These are phyloP conservation scores for Mycena latifolia DNA, from an alignment of 768 basidiomycete genomes.

Conservation along the genomic window DNA sequence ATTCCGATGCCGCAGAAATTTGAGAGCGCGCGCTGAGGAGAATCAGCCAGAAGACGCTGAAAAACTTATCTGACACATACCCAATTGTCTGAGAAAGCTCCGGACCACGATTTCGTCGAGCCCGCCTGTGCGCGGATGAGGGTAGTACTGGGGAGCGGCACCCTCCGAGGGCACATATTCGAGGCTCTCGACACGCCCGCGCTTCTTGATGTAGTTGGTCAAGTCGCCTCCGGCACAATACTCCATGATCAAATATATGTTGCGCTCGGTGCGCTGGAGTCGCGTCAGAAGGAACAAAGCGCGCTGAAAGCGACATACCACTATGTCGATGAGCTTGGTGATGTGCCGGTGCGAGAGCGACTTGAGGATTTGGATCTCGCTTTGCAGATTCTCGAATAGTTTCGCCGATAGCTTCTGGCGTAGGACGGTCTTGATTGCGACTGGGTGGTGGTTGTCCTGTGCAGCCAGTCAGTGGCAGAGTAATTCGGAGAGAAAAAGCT, in stretches of 20 bases:
- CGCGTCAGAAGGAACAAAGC: conserved; percentile 30
- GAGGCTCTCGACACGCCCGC: conserved; percentile 92
- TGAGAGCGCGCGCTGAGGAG: conserved; percentile 87
- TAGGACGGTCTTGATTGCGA: conserved; percentile 96
- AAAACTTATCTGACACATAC: conserved; percentile 54
- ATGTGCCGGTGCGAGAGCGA: conserved; percentile 93
- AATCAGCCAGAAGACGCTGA: conserved; percentile 5
- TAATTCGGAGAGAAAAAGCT: conserved; percentile 19
- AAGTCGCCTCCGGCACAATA: conserved; percentile 97
- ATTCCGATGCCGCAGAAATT: conserved; percentile 89
- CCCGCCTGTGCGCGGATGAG: conserved; percentile 92
- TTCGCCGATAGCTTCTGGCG: conserved; percentile 90
- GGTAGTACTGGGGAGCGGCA: conserved; percentile 84
- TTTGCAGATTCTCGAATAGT: conserved; percentile 97
- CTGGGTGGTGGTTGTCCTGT: conserved; percentile 81
- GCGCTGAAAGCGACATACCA: conserved; percentile 62
- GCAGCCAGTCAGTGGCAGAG: neutral
- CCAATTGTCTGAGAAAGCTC: conserved; percentile 92
- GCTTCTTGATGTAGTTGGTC: conserved; percentile 96
- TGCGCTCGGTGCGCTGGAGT: conserved; percentile 74
- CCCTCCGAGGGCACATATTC: conserved; percentile 82
- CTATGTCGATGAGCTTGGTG: conserved; percentile 92
- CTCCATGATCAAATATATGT: conserved; percentile 97
- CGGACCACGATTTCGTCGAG: conserved; percentile 91
- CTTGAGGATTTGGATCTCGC: conserved; percentile 97